A percentile compares a stretch with the other conserved stretches of the same genome.
These are phyloP conservation scores for Cordyceps fumosorosea DNA, from an alignment of 2,329 filamentous ascomycete species.

Conservation along the genomic window DNA sequence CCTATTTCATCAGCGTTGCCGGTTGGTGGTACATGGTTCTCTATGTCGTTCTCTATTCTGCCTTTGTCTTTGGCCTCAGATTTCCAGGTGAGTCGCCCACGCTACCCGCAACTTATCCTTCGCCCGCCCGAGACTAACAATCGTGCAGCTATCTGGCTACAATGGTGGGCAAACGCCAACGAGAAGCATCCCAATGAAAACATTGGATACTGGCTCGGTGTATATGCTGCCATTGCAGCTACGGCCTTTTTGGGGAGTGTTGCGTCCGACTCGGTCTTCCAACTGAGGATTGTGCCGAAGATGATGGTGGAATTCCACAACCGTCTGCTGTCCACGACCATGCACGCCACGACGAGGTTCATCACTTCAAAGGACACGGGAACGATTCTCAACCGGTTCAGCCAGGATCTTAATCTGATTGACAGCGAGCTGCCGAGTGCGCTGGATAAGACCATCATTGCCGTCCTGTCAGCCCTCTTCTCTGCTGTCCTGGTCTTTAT, in stretches of 20 bases:
- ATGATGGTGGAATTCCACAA: conserved; percentile 20
- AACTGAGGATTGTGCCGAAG: conserved; percentile 22
- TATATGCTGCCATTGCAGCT: conserved; percentile 16
- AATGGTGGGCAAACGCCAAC: conserved; percentile 22
- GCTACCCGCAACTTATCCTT: background rate
- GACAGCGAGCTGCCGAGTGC: conserved; percentile 30
- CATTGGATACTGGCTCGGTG: conserved; percentile 20
- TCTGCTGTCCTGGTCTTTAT: conserved; percentile 36
- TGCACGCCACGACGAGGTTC: conserved; percentile 28
- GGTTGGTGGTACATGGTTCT: conserved; percentile 15
- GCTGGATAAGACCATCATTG: conserved; percentile 21
- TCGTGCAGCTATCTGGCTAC: conserved; percentile 20
- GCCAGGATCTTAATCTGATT: conserved; percentile 33
- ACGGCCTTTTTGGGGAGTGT: conserved; percentile 15
- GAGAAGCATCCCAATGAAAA: conserved; percentile 16
- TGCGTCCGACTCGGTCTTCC: conserved; percentile 16
- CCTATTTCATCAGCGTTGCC: conserved; percentile 18
- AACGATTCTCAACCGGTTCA: conserved; percentile 31
- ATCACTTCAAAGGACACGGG: conserved; percentile 31
- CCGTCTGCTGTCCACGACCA: conserved; percentile 24
- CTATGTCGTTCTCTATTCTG: conserved; percentile 17
- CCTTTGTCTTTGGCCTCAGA: conserved; percentile 17
- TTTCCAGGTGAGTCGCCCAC: conserved; percentile 17
- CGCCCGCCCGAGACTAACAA: background rate
- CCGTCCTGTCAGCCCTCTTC: conserved; percentile 19